Conservation (phyloP, 371 early-diverging fungal species). For the Massospora cicadina region DNA sequence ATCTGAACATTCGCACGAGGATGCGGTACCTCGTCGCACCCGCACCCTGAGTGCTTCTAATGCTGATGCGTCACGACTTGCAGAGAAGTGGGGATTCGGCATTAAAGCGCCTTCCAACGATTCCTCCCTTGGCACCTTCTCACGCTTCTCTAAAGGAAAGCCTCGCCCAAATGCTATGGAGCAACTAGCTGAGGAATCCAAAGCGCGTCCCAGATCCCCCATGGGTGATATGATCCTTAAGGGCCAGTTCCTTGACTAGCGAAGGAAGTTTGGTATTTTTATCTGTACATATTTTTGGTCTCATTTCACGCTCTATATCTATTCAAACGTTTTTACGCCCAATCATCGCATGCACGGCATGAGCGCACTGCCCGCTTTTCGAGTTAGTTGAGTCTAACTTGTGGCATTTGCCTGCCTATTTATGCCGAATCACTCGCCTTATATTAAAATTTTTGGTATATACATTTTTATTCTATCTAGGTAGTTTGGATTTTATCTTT, state of each 20-base stretch:
- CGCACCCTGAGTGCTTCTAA: neutral
- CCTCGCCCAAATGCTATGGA: neutral
- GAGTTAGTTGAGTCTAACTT: too few relatives aligned
- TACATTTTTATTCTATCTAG: too few relatives aligned
- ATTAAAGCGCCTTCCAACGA: neutral
- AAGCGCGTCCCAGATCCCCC: neutral
- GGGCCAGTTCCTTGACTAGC: neutral
- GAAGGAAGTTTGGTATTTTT: too few relatives aligned
- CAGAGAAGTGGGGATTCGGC: neutral
- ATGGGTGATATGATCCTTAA: neutral
- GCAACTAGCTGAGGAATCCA: neutral
- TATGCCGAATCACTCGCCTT: too few relatives aligned
- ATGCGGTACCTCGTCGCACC: neutral
- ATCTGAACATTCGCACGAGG: neutral
- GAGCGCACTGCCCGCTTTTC: too few relatives aligned
- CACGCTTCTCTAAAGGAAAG: neutral
- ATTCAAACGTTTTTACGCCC: too few relatives aligned
- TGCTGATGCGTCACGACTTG: neutral
- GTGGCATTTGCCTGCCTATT: too few relatives aligned
- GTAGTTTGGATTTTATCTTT: too few relatives aligned
- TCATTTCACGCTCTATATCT: too few relatives aligned
- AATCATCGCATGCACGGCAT: too few relatives aligned
- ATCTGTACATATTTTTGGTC: too few relatives aligned
- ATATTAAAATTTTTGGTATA: too few relatives aligned
- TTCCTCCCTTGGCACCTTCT: neutral